A percentile compares a stretch with the other conserved stretches of the same genome.
Conservation (phyloP, 2,329 filamentous ascomycete genomes). For the Geosmithia putterillii region DNA sequence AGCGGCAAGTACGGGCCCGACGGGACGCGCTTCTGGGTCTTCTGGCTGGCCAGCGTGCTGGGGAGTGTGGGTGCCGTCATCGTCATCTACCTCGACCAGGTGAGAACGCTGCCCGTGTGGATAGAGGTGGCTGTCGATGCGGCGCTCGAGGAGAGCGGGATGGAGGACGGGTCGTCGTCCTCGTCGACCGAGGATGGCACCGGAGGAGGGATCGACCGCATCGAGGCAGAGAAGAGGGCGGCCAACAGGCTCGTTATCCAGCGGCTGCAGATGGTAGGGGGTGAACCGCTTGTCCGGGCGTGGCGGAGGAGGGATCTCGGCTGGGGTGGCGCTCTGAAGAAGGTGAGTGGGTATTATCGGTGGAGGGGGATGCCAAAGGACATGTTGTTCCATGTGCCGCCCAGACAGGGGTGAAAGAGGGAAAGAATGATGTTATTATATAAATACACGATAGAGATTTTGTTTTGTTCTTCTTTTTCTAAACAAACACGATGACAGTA, state of each 20-base stretch:
- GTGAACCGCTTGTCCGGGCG: slow-evolving; percentile 11
- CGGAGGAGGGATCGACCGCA: slow-evolving; percentile 22
- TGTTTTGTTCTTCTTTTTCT: background rate
- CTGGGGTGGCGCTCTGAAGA: slow-evolving; percentile 32
- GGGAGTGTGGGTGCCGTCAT: slow-evolving; percentile 23
- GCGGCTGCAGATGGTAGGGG: slow-evolving; percentile 11
- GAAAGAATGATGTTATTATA: background rate
- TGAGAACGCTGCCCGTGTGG: slow-evolving; percentile 33
- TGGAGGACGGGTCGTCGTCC: background rate
- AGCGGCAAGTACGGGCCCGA: slow-evolving; percentile 28
- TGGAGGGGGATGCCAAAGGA: slow-evolving; percentile 7
- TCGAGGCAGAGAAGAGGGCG: slow-evolving; percentile 16
- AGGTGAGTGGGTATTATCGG: slow-evolving; percentile 22
- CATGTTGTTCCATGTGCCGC: slow-evolving; percentile 1
- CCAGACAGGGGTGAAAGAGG: background rate
- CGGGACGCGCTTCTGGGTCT: slow-evolving; percentile 31
- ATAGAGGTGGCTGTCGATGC: slow-evolving; percentile 23
- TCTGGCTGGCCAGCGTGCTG: slow-evolving; percentile 30
- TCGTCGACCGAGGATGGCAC: slow-evolving; percentile 12
- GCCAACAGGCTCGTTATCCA: background rate
- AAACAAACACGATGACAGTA: background rate
- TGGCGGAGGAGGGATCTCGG: slow-evolving; percentile 31
- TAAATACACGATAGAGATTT: background rate
- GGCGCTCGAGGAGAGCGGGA: slow-evolving; percentile 10
- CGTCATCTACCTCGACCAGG: slow-evolving; percentile 34